Conservation (phyloP, 257 asterid species). For the Fraxinus excelsior region DNA sequence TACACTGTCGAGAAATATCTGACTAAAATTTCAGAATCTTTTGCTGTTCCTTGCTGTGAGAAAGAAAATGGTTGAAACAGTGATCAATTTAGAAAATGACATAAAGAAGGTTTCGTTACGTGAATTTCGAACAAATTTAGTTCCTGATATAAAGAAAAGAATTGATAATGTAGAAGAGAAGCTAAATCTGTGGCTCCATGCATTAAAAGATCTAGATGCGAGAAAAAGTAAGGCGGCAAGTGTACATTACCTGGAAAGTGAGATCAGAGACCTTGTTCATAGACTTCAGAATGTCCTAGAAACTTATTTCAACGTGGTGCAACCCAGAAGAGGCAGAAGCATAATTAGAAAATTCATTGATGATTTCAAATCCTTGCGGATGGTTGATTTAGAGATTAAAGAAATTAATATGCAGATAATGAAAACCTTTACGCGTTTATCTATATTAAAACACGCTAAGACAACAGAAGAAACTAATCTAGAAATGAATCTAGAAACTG, state of each 20-base stretch:
- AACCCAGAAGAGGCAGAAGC: neutral
- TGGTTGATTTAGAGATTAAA: neutral
- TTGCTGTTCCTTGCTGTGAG: too few species aligned
- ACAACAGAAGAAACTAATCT: neutral
- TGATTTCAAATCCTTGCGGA: too few species aligned
- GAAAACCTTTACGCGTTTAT: neutral
- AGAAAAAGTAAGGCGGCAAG: neutral
- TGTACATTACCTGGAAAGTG: neutral
- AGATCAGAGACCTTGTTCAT: neutral
- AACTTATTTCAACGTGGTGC: too few species aligned
- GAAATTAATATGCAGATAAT: neutral
- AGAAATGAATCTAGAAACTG: neutral
- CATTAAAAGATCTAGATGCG: neutral
- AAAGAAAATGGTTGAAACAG: too few species aligned
- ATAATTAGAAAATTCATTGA: too few species aligned
- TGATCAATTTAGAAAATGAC: too few species aligned
- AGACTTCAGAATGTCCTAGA: neutral
- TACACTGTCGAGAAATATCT: too few species aligned
- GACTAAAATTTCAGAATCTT: too few species aligned
- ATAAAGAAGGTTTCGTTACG: too few species aligned
- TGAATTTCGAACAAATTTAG: too few species aligned
- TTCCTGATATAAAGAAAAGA: neutral
- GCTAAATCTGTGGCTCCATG: neutral
- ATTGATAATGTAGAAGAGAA: too few species aligned
- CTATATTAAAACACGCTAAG: accelerated